Base-by-base conservation (phyloP, 352 stramenopile genomes). In the Phytophthora ohioensis region DNA sequence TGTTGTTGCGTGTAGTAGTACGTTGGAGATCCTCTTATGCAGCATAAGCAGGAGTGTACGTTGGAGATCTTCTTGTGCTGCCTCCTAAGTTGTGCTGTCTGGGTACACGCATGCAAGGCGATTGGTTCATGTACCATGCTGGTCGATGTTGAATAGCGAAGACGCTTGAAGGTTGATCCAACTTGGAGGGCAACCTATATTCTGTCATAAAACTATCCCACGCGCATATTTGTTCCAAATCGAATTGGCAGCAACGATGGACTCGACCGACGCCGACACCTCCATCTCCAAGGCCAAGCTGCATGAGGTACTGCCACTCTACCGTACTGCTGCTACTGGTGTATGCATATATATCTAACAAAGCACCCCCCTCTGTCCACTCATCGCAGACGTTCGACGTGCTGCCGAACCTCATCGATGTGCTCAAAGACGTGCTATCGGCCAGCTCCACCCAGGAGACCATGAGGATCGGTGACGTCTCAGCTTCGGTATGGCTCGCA, bases 381-480 rank as follows among this genome's bases (percentile, higher is more conserved):
- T 46, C 5, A 21, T 8, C 45, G 5, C 27, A 95, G 87, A 85
- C 82, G 17, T 95, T 93, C 53, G 88, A 95, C 57, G 76, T 93
- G 46, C 71, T 95, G 74, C 88, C 88, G 6, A 89, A 84, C 62
- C 77, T 95, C 35, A 95, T 95, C 58, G 88, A 95, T 45, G 85
- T 93, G 64, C 80, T 95, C 35, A 95, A 93, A 64, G 88, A 95
- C 69, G 85, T 95, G 55, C 64, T 93, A 30, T 85, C 87, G 21
- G 85, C 86, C n/a, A 84, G 73, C 13, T 90, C 87, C 15, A 84
- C 72, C 36, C 87, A 95, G 61, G 88, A 94, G 49, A 91, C 84
- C 13, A 93, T 87, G 49, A 75, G 88, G 27, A 78, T 95, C 21
- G 88, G 88, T 63, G 88, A 95, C 57, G 76, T 95, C 35, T 94